phyloP scores from a whole-genome alignment of 2,329 filamentous ascomycete genomes.

The Colletotrichum tofieldiae region DNA sequence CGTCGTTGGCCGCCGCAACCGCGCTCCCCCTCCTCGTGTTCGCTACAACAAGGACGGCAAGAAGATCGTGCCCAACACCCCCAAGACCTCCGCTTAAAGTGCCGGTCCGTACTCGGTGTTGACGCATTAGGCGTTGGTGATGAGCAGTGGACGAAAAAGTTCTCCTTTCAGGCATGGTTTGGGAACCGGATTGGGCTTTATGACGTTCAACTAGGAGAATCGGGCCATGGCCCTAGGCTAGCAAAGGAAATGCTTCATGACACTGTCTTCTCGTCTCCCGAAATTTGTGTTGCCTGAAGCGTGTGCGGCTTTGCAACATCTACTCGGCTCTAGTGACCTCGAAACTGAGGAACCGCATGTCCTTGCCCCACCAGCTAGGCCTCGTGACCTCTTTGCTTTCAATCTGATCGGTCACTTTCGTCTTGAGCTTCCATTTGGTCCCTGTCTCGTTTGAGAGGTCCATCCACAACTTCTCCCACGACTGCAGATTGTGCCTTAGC shows the following conservation, averaged over 20 bases:
- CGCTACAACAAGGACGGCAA: conserved; percentile 99
- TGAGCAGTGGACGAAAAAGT: conserved; percentile 42
- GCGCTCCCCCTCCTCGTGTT: conserved; percentile 96
- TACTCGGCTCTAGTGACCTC: conserved; percentile 19
- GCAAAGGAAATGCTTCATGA: conserved; percentile 44
- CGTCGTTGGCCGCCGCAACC: conserved; percentile 96
- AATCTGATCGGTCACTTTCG: not conserved
- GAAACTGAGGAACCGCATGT: conserved; percentile 16
- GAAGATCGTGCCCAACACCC: conserved; percentile 92
- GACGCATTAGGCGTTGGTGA: conserved; percentile 13
- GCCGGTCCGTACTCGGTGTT: not conserved
- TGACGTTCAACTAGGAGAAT: conserved; percentile 38
- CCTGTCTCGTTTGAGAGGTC: conserved; percentile 43
- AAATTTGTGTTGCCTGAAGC: not conserved
- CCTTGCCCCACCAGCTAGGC: conserved; percentile 16
- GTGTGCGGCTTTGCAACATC: too few species aligned
- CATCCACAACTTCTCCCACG: conserved; percentile 42
- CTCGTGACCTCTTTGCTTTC: not conserved
- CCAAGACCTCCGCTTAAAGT: conserved; percentile 67
- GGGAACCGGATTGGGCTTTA: conserved; percentile 42
- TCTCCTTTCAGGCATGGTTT: conserved; percentile 44
- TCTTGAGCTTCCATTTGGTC: conserved; percentile 29
- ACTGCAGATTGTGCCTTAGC: conserved; percentile 38
- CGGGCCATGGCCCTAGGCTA: conserved; percentile 42
- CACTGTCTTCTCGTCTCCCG: conserved; percentile 22